Evolutionary conservation across 2,329 filamentous ascomycete genomes (phyloP), one percentile per base, ranked within the genome.

Genomic region (Ascochyta lentis): DNA sequence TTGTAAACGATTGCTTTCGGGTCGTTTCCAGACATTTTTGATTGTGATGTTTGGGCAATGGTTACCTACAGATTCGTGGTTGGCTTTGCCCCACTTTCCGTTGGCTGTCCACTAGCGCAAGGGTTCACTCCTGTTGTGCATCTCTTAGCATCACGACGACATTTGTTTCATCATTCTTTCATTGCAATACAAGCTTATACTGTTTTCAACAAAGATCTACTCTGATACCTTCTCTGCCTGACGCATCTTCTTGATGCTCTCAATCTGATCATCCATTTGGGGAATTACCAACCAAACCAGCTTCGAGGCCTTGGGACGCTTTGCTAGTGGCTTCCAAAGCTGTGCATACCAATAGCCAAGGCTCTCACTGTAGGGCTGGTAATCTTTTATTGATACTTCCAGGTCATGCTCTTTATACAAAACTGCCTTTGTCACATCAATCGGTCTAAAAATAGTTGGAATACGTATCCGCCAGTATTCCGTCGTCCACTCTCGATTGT

Each of bases 1-100:
- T 64, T 65, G 58, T 69, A 45, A 29, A 70, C 38, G n/a, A 54
- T 44, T 10, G 61, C 58, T 55, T 63, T 59, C 7, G 61, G 49
- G 12, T 52, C 3, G 6, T 53, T 6, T 46, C 54, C 29, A 16
- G 62, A 50, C 64, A 68, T 68, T 15, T 40, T 51, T 35, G 33
- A 35, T 35, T 16, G 33, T 35, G 33, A 8, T n/a, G 33, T 16
- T n/a, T 35, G 33, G n/a, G 33, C 16, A 7, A 35, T 35, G 33
- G 33, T 34, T 13, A 19, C 19, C 9, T 12, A 33, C 9, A 33
- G 29, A 33, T 35, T 16, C 33, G 33, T 16, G n/a, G 33, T 35
- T 16, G 33, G 5, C 33, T 35, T 13, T 35, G 3, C 44, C 45
- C 49, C 46, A 52, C 40, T 53, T 48, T 19, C 40, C 33, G 26